Base-by-base conservation (phyloP, 2,329 filamentous ascomycete genomes). In the Coleophoma crateriformis region DNA sequence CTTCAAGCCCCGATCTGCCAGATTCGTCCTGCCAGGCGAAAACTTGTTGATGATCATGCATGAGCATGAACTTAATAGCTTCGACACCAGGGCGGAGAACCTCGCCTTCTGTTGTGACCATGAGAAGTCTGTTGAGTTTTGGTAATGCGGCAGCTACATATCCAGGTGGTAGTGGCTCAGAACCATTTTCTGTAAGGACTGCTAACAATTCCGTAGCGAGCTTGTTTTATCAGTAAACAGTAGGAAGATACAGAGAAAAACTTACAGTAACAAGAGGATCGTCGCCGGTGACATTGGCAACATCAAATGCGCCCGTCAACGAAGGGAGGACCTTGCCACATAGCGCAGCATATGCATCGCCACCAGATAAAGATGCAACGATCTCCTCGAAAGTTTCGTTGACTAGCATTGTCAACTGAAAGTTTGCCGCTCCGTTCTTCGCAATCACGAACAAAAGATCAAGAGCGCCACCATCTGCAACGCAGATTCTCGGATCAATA, bases 351-450 rank as follows among this genome's bases (percentile, higher is more conserved):
- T 92, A 99, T 1, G 83, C 78, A 8, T 87, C 81, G 7, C 77
- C 71, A 19, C 82, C 82, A 13, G 84, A 81, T 51, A 95, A 79
- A 1, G 75, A 77, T 46, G 78, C 74, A 6, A 91, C 87, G 50
- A 96, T 84, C 40, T 94, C 89, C 66, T 97, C 92, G 62, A 99
- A 95, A 0, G 89, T 85, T 68, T 99, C 94, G 34, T 82, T 87
- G 20, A 97, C 87, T 46, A 96, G 75, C 72, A 91, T 85, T 0
- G 86, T 90, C 43, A 96, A 81, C 66, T 96, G 91, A 72, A 95
- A 95, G 70, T 95, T 97, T 53, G 80, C 82, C 0, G 92, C 88
- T 27, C 90, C 90, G 63, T 91, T 84, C 66, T 90, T 94, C 19
- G 90, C 92, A 52, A 97, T 82, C 47, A 87, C 81, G 71, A 99